Evolutionary conservation across 164 flowering plant genomes (phyloP).

Genomic region (Kalanchoe fedtschenkoi): DNA sequence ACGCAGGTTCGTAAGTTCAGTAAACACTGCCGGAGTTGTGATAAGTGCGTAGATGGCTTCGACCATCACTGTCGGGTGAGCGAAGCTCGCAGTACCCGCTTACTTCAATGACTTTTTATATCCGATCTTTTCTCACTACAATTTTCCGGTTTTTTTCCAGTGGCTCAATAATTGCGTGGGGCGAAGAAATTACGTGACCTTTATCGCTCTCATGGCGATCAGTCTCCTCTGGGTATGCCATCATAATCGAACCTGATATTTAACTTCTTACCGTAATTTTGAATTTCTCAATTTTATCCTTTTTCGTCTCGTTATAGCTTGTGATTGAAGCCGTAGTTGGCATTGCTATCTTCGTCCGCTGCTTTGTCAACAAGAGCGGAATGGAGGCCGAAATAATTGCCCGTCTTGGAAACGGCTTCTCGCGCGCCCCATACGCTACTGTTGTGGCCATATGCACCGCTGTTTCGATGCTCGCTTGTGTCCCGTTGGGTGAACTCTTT

Average conservation of each 20-base stretch:
- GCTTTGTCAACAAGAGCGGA: conserved; percentile 60
- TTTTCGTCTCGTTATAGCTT: conserved; percentile 35
- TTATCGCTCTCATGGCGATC: conserved; percentile 77
- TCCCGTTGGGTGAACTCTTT: conserved; percentile 90
- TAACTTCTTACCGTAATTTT: neutral
- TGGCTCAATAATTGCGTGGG: conserved; percentile 99
- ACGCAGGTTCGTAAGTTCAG: conserved; percentile 85
- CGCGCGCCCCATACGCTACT: conserved; percentile 82
- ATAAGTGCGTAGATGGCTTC: conserved; percentile 97
- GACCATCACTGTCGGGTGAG: conserved; percentile 98
- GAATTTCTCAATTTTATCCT: neutral
- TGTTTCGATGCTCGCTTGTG: conserved; percentile 80
- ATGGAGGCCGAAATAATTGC: conserved; percentile 74
- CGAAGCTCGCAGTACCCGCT: neutral
- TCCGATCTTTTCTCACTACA: neutral
- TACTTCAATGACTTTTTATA: neutral
- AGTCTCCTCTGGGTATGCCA: conserved; percentile 90
- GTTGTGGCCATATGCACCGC: conserved; percentile 83
- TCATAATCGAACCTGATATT: neutral
- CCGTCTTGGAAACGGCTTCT: conserved; percentile 87
- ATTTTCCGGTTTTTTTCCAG: conserved; percentile 27
- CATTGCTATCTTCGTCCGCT: conserved; percentile 76
- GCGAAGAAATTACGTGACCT: conserved; percentile 70
- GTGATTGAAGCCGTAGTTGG: conserved; percentile 83
- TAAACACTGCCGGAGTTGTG: conserved; percentile 97